Conservation (phyloP, 1,139 yeast genomes). For the Geotrichum cucujoidarum region DNA sequence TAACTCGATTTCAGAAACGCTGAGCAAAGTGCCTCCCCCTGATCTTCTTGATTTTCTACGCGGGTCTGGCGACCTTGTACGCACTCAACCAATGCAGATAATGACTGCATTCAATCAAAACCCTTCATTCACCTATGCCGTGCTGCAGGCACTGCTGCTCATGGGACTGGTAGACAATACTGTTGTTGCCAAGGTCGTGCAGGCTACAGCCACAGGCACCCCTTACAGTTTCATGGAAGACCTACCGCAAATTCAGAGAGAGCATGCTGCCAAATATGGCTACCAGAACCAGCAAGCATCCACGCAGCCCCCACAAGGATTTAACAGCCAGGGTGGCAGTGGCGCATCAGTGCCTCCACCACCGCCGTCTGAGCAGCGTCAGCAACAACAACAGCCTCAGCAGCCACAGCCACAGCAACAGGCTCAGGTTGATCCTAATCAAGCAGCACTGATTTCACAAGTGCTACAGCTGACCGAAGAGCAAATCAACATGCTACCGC, state of each 20-base stretch:
- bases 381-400: constrained; percentile 1
- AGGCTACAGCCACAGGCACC: constrained; percentile 8
- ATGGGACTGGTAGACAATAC: constrained; percentile 55
- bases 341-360: not conserved
- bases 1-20: constrained; percentile 57
- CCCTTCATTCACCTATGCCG: constrained; percentile 76
- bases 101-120: constrained; percentile 58
- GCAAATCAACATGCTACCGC: constrained; percentile 58
- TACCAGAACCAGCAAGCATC: not conserved
- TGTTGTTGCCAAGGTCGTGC: constrained; percentile 43
- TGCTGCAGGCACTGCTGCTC: constrained; percentile 68
- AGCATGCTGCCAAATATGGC: not conserved
- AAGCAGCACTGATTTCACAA: constrained; percentile 42
- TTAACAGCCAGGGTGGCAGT: not conserved
- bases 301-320: not conserved
- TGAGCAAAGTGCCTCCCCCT: constrained; percentile 53
- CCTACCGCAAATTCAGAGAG: not conserved
- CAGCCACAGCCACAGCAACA: not conserved
- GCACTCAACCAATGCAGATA: constrained; percentile 59
- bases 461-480: constrained; percentile 56
- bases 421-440: constrained; percentile 18
- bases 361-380: not conserved
- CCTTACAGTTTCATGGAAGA: constrained; percentile 4
- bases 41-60: constrained; percentile 52
- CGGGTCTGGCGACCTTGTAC: constrained; percentile 62